Evolutionary conservation across 2,329 filamentous ascomycete genomes (phyloP), one percentile per base, ranked within the genome.

Genomic region (Myriosclerotinia duriaeana): DNA sequence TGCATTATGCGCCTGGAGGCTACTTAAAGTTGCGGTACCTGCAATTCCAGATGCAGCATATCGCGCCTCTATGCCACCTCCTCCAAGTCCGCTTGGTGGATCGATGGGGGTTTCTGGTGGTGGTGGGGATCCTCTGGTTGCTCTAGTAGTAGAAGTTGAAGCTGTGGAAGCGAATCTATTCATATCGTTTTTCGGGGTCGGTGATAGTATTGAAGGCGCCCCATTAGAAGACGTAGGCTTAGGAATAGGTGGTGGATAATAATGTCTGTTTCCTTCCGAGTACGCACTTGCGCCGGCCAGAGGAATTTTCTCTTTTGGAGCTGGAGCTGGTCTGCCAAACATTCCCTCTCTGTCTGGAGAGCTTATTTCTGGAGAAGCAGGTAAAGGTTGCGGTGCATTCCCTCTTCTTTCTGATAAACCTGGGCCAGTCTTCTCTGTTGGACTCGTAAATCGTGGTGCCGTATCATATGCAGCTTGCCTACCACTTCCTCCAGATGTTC

Each of bases 11-110:
- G 84, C 83, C 56, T 77, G 84, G 38, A 97, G 82, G 72, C 87
- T 91, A 73, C 86, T 94, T 62, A 97, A 81, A 2, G 93, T 96
- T 2, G 89, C 89, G 0, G 91, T 89, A 3, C 93, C 93, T 3
- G 93, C 91, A 70, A 97, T 97, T 46, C 93, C 93, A 38, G 93
- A 90, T 3, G 93, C 92, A 3, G 93, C 93, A 82, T 96, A 97
- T 65, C 93, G 87, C 61, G 92, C 91, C 77, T 97, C 93, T 72
- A 97, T 97, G 66, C 91, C 92, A 52, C 90, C 92, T 64, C 87
- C 87, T 2, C 89, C 87, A n/a, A 87, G 82, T 64, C 82, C 83
- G 22, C 86, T 87, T 1, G 90, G 91, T 52, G 89, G 90, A 40
- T 90, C 85, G 69, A 94, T 84, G 42, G 95, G 92, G 0, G 95